A percentile compares a stretch with the other conserved stretches of the same genome.
Evolutionary conservation across 2,329 filamentous ascomycete species (phyloP).

Genomic region (Aspergillus fijiensis): DNA sequence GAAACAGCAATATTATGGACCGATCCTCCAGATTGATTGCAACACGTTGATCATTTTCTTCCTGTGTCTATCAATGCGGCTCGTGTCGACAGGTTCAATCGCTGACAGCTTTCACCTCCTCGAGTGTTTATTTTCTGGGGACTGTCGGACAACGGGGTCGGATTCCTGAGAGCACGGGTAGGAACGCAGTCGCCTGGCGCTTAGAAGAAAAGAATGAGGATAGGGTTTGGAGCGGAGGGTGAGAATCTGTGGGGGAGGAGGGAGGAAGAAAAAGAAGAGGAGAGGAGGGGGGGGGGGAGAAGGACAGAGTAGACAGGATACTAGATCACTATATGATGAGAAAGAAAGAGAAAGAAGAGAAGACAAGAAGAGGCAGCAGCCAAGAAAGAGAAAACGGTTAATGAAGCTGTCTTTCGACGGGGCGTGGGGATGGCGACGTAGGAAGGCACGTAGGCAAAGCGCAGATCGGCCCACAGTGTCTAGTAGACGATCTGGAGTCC

Average conservation of each 20-base stretch:
- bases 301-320: slow-evolving; percentile 5
- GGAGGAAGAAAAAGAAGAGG: not conserved
- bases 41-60: slow-evolving; percentile 11
- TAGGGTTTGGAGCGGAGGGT: not conserved
- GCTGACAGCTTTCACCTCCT: not conserved
- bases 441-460: slow-evolving; percentile 8
- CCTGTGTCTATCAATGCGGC: not conserved
- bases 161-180: not conserved
- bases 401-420: not conserved
- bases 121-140: not conserved
- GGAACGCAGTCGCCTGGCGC: slow-evolving; percentile 1
- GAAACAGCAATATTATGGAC: slow-evolving; percentile 7
- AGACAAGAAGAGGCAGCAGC: not conserved
- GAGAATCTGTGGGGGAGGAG: not conserved
- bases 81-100: not conserved
- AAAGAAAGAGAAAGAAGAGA: not conserved
- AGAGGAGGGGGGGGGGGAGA: not conserved
- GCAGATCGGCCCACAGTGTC: slow-evolving; percentile 22
- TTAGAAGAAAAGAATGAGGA: slow-evolving; percentile 1
- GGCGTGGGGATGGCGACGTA: slow-evolving; percentile 10
- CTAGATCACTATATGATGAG: too few species aligned
- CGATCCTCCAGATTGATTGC: slow-evolving; percentile 12
- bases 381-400: not conserved
- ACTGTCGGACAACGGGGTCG: not conserved
- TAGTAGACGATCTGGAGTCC: slow-evolving; percentile 13